Evolutionary conservation across 805 yeast genomes (phyloP).

Genomic region (Saccharomycopsis javanensis): DNA sequence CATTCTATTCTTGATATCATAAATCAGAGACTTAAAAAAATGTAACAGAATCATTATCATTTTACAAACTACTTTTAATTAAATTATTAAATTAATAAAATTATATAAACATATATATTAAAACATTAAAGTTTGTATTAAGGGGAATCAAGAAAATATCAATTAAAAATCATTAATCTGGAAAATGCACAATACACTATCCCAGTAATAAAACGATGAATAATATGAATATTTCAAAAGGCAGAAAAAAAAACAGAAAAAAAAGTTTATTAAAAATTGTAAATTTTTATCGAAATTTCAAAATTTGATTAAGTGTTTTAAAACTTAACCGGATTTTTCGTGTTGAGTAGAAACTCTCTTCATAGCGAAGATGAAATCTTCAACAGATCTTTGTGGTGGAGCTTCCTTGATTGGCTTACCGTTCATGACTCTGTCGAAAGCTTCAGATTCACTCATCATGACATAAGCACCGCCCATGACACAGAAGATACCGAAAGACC

Average conservation of each 20-base stretch:
- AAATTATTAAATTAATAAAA: not conserved
- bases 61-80: not conserved
- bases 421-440: constrained; percentile 76
- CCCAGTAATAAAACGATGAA: not conserved
- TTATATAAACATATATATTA: not conserved
- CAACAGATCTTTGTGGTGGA: constrained; percentile 58
- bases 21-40: too few relatives aligned
- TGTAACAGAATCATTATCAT: too few relatives aligned
- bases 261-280: not conserved
- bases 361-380: constrained; percentile 80
- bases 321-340: constrained; percentile 58
- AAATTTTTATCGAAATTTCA: not conserved
- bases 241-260: not conserved
- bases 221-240: not conserved
- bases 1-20: too few relatives aligned
- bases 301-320: not conserved
- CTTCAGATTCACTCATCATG: constrained; percentile 75
- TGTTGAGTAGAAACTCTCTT: constrained; percentile 85
- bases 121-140: not conserved
- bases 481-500: constrained; percentile 97
- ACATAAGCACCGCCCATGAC: constrained; percentile 94
- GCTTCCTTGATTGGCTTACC: constrained; percentile 52
- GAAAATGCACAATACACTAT: not conserved
- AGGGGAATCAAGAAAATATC: not conserved
- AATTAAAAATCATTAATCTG: not conserved